Evolutionary conservation across 2,329 filamentous ascomycete genomes (phyloP), one percentile per base, ranked within the genome.

Genomic region (Microsporum canis): DNA sequence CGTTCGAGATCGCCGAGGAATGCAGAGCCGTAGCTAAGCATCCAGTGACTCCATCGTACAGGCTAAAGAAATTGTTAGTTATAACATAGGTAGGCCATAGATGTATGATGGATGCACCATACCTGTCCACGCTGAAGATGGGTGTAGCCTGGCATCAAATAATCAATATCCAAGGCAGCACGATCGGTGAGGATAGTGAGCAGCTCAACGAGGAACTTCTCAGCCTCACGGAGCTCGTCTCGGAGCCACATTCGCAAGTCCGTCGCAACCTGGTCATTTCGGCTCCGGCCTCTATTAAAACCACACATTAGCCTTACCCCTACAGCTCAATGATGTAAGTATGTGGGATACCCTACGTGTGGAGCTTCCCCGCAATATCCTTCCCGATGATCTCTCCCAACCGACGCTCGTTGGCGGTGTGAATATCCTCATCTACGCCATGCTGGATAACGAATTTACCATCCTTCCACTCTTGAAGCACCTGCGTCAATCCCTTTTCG

Each of bases 231-330:
- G 62, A 96, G 78, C 76, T 88, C 82, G 65, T 91, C 86, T 49
- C 89, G 82, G 65, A 95, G 76, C 90, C 90, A 96, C 72, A 96
- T 79, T 63, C 90, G 86, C 88, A 96, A 92, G 69, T 95, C 90
- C 27, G 87, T 91, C 56, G 86, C 90, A 61, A 95, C 85, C 76
- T 96, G 91, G 76, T 96, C 91, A 70, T 96, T 96, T 67, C 91
- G 83, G 73, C 87, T 91, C 59, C 91, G 86, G 49, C 87, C 87
- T 2, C 61, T 64, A 31, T 41, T 23, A 10, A 33, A 43, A 29
- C 33, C 49, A 7, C 58, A n/a, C 17, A 56, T 64, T 51, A 59
- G 55, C 5, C 8, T 43, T 43, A 17, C 10, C 23, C 5, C 10
- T n/a, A 31, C 33, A 31, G 34, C 34, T 47, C 29, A 31, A 51